Percentiles rank a stretch among this genome's conserved stretches.
Conservation (phyloP, 140 eudicot species). For the Stevia rebaudiana region DNA sequence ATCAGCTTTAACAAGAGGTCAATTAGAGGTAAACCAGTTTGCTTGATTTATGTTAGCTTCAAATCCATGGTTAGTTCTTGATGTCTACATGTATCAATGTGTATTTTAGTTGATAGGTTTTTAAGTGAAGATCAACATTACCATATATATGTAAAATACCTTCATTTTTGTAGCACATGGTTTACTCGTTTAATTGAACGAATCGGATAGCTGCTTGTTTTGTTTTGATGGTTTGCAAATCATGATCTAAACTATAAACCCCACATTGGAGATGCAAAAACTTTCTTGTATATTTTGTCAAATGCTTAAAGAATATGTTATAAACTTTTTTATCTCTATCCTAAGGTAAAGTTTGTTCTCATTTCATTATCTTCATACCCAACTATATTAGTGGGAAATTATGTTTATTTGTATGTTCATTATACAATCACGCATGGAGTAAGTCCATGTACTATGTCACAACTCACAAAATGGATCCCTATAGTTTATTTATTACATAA, state of each 20-base stretch:
- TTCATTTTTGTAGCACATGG: slow-evolving; percentile 15
- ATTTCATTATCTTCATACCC: too few relatives aligned
- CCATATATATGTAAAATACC: slow-evolving; percentile 17
- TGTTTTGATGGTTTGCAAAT: neutral
- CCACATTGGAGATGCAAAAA: too few relatives aligned
- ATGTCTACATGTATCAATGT: slow-evolving; percentile 16
- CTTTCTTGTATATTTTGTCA: too few relatives aligned
- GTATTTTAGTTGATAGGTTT: slow-evolving; percentile 11
- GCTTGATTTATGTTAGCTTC: slow-evolving; percentile 6
- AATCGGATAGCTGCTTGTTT: neutral
- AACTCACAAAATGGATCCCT: too few relatives aligned
- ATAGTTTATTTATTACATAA: too few relatives aligned
- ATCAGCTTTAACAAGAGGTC: slow-evolving; percentile 8
- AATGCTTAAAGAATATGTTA: too few relatives aligned
- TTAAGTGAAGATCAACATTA: slow-evolving; percentile 18
- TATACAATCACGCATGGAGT: too few relatives aligned
- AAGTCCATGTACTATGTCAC: too few relatives aligned
- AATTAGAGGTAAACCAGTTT: neutral
- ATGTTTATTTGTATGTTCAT: too few relatives aligned
- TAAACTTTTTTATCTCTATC: too few relatives aligned
- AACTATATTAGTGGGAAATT: too few relatives aligned
- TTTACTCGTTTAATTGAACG: slow-evolving; percentile 2
- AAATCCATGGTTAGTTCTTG: slow-evolving; percentile 19
- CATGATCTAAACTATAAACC: neutral
- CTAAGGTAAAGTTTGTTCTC: too few relatives aligned